phyloP scores from a whole-genome alignment of 768 basidiomycete genomes.

The Termitomyces sp. region DNA sequence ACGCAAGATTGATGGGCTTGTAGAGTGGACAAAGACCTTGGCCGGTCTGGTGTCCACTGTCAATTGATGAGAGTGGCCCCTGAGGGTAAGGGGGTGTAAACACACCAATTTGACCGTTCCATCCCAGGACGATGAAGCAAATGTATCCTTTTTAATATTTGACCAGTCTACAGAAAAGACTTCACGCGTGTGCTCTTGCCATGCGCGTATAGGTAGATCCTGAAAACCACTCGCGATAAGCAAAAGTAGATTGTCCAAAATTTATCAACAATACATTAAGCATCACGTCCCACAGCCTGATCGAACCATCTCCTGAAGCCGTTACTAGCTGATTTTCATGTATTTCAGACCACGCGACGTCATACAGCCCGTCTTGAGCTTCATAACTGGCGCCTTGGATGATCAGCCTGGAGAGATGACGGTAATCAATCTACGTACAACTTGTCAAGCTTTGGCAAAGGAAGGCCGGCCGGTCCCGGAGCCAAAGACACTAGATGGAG shows the following conservation, averaged over 20 bases:
- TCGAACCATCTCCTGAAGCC: conserved; percentile 84
- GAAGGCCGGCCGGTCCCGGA: conserved; percentile 38
- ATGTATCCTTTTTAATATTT: conserved; percentile 84
- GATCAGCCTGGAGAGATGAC: conserved; percentile 14
- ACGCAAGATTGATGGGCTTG: conserved; percentile 82
- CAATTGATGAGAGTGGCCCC: conserved; percentile 4
- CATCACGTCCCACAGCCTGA: conserved; percentile 87
- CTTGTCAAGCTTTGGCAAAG: conserved; percentile 54
- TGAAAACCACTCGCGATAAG: conserved; percentile 27
- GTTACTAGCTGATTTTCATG: conserved; percentile 93
- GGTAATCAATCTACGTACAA: conserved; percentile 41
- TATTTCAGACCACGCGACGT: conserved; percentile 91
- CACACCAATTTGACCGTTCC: conserved; percentile 82
- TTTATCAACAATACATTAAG: conserved; percentile 55
- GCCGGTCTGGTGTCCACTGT: conserved; percentile 85
- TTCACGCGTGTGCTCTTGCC: conserved; percentile 93
- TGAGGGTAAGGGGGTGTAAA: conserved; percentile 5
- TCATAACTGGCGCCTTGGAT: conserved; percentile 57
- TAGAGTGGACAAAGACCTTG: conserved; percentile 73
- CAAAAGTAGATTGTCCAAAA: neutral
- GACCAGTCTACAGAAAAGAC: conserved; percentile 96
- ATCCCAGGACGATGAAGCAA: conserved; percentile 90
- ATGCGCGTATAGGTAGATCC: conserved; percentile 85
- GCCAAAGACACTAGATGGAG: conserved; percentile 58
- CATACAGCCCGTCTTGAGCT: conserved; percentile 85